Evolutionary conservation across 2,329 filamentous ascomycete genomes (phyloP), one percentile per base, ranked within the genome.

Genomic region (Hypoxylon sp.): DNA sequence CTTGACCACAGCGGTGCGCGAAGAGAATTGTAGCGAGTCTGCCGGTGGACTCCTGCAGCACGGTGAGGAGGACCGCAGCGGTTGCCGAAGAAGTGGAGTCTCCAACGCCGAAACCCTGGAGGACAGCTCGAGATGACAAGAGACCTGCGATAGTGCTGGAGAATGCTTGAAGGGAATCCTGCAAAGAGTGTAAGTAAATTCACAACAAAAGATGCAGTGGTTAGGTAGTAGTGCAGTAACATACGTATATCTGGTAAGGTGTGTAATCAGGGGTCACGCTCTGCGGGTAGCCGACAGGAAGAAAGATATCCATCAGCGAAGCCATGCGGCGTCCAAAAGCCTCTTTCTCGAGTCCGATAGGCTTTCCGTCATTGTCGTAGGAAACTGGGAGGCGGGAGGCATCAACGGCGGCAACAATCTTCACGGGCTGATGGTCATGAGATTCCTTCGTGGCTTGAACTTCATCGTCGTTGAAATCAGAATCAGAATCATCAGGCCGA

Each of bases 251-350:
- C 74, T 86, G 90, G 78, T 87, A 97, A 82, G 90, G 85, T 3
- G 93, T 83, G 79, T 98, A 98, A 79, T 98, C 94, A 13, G 88
- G 83, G 1, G 91, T 95, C 30, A 98, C 94, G 52, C 91, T 96
- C 72, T 94, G 88, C 0, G 94, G 94, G 79, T 91, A 98, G n/a
- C 94, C 94, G 1, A 92, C 90, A 0, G 94, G 94, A 0, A 97
- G 85, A 76, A 97, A 97, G 28, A 94, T 87, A 72, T 93, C 90
- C 45, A 94, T 76, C 7, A 83, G 62, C 14, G 77, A 76, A 67
- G 82, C 83, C 68, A 65, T 68, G 49, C 71, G 69, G 63, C 67
- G 65, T 51, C 71, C 69, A 2, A 48, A 60, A 14, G 71, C 9
- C 38, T 43, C n/a, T 9, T 43, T 72, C 52, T 72, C 70, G n/a